Evolutionary conservation across 306 rosid species (phyloP).

Genomic region (Bauhinia variegata): DNA sequence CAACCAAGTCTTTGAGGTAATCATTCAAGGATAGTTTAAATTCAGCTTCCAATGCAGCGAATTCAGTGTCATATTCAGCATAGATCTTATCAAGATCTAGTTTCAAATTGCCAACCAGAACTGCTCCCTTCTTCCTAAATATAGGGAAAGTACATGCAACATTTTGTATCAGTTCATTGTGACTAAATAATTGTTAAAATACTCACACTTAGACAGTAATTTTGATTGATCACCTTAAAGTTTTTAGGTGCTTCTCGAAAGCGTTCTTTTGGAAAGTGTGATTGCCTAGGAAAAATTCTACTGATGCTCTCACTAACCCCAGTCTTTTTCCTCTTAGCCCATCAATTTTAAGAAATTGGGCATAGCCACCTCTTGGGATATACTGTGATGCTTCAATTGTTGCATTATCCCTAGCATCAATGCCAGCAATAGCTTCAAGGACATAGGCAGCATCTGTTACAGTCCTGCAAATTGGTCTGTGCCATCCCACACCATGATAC

Average conservation of each 20-base stretch:
- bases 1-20: constrained; percentile 48
- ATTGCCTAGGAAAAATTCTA: constrained; percentile 20
- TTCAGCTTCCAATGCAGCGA: constrained; percentile 44
- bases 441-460: constrained; percentile 68
- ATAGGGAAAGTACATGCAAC: constrained; percentile 10
- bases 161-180: not conserved
- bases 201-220: not conserved
- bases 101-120: constrained; percentile 51
- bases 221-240: constrained; percentile 59
- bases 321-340: constrained; percentile 69
- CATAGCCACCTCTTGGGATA: constrained; percentile 60
- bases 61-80: constrained; percentile 45
- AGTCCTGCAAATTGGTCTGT: constrained; percentile 69
- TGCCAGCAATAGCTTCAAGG: constrained; percentile 61
- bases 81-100: constrained; percentile 24
- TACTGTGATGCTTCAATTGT: constrained; percentile 53
- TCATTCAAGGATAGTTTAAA: constrained; percentile 56
- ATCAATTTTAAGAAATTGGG: constrained; percentile 50
- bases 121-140: constrained; percentile 55
- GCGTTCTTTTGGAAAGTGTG: constrained; percentile 34
- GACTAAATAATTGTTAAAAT: not conserved
- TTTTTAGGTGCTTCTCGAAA: constrained; percentile 46
- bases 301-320: constrained; percentile 48
- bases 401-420: constrained; percentile 46
- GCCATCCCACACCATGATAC: constrained; percentile 28